Percentiles rank a stretch among this genome's conserved stretches.
Evolutionary conservation across 2,329 filamentous ascomycete genomes (phyloP).

Genomic region (Furcasterigmium sp.): DNA sequence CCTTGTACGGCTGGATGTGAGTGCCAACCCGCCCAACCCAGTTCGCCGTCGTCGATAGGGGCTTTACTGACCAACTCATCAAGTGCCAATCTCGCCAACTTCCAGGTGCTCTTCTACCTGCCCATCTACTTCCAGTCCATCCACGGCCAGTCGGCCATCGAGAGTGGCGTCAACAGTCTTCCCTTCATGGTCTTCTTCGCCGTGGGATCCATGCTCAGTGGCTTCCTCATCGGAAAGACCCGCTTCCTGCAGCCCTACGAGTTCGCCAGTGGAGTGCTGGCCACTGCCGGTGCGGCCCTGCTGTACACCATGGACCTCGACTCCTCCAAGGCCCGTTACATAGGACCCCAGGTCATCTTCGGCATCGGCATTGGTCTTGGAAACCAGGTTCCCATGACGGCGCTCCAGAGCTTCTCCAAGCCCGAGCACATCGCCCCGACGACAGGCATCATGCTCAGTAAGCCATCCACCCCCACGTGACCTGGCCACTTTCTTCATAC

Average conservation of each 20-base stretch:
- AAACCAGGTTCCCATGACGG: too few relatives aligned
- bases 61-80: too few relatives aligned
- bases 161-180: not conserved
- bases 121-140: constrained; percentile 3
- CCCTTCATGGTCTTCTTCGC: not conserved
- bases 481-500: too few relatives aligned
- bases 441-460: too few relatives aligned
- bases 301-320: constrained; percentile 25
- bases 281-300: constrained; percentile 22
- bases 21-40: not conserved
- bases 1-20: too few relatives aligned
- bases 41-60: not conserved
- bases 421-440: too few relatives aligned
- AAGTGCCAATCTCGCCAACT: too few relatives aligned
- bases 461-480: too few relatives aligned
- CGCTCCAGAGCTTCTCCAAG: too few relatives aligned
- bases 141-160: not conserved
- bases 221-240: too few relatives aligned
- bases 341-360: constrained; percentile 18
- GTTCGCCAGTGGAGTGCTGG: constrained; percentile 2
- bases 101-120: not conserved
- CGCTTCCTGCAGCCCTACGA: too few relatives aligned
- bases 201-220: constrained; percentile 1
- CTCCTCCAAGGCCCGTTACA: constrained; percentile 19
- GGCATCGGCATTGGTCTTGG: constrained; percentile 15